Evolutionary conservation across 1,139 yeast species (phyloP).

Genomic region (Yamadazyma diddensiae): DNA sequence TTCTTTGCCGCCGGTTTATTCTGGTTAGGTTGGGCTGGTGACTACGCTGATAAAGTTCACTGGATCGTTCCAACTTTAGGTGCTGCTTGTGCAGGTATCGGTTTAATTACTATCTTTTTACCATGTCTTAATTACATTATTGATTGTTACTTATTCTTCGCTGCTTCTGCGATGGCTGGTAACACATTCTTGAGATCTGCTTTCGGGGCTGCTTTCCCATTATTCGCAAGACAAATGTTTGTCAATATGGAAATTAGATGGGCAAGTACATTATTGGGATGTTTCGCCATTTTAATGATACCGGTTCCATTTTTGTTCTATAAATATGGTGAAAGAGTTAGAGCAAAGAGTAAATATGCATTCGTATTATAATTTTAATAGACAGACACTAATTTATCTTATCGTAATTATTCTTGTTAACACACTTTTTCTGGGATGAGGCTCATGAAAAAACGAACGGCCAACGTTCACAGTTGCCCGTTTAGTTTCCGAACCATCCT

Average conservation of each 20-base stretch:
- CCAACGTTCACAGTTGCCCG: too few species aligned
- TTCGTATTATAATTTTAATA: slow-evolving; percentile 23
- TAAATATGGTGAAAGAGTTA: slow-evolving; percentile 58
- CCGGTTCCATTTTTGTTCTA: slow-evolving; percentile 78
- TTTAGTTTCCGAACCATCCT: too few species aligned
- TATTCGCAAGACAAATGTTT: slow-evolving; percentile 66
- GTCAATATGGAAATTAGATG: slow-evolving; percentile 69
- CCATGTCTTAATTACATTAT: slow-evolving; percentile 78
- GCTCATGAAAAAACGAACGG: too few species aligned
- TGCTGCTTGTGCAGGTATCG: slow-evolving; percentile 70
- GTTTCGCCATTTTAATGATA: slow-evolving; percentile 56
- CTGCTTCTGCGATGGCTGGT: slow-evolving; percentile 90
- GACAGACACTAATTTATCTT: too few species aligned
- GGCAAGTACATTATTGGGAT: slow-evolving; percentile 80
- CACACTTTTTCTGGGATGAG: too few species aligned
- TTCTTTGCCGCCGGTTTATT: slow-evolving; percentile 73
- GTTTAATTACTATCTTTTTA: slow-evolving; percentile 71
- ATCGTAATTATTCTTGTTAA: too few species aligned
- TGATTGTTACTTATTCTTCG: slow-evolving; percentile 73
- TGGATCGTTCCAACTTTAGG: slow-evolving; percentile 87
- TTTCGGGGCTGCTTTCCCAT: slow-evolving; percentile 52
- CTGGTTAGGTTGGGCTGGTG: slow-evolving; percentile 87
- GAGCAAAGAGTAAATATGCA: slow-evolving; percentile 66
- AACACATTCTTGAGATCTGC: slow-evolving; percentile 72
- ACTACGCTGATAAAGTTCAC: slow-evolving; percentile 61